Evolutionary conservation across 2,329 filamentous ascomycete species (phyloP).

Genomic region (Ophiostoma montium): DNA sequence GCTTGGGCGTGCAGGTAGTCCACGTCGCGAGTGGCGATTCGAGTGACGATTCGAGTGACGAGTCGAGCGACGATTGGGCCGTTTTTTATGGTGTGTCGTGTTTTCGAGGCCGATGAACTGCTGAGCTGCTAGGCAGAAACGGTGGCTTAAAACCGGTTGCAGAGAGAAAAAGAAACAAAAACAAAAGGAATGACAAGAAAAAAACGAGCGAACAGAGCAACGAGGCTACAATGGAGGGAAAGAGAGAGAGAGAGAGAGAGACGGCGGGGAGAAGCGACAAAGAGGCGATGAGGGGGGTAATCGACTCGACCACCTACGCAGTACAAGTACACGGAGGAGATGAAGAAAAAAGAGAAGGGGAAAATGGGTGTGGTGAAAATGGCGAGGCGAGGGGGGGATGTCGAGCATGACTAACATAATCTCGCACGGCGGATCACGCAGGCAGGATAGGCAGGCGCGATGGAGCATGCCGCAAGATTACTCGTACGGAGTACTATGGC

Average conservation of each 20-base stretch:
- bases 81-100: background rate
- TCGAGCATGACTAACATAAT: background rate
- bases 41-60: no score
- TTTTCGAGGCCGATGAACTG: no score
- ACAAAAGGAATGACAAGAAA: background rate
- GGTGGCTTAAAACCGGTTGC: no score
- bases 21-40: no score
- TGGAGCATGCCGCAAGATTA: constrained; percentile 3
- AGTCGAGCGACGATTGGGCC: no score
- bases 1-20: no score
- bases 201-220: background rate
- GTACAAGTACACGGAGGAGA: no score
- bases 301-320: no score
- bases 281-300: no score
- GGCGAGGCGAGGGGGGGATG: background rate
- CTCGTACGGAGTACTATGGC: constrained; percentile 7
- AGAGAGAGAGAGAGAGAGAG: background rate
- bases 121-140: no score
- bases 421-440: background rate
- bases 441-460: constrained; percentile 8
- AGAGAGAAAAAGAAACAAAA: no score
- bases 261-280: no score
- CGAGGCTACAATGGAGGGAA: background rate
- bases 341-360: constrained; percentile 1
- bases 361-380: background rate